Evolutionary conservation across 2,329 filamentous ascomycete genomes (phyloP).

Genomic region (Fusarium nelsonii): DNA sequence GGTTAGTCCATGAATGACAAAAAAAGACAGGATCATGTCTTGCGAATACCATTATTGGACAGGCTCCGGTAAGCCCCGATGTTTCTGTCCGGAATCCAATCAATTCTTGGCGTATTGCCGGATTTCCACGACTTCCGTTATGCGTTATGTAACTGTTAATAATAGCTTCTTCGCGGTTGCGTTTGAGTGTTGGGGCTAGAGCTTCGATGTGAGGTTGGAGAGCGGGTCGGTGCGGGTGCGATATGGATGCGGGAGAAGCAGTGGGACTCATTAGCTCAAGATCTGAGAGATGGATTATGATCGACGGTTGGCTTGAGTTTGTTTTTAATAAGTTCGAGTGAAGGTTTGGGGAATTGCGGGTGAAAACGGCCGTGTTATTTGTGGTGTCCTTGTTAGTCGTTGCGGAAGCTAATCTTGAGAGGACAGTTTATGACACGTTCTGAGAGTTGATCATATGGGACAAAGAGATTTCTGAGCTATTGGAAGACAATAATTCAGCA

Average conservation of each 20-base stretch:
- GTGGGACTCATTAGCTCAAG: conserved; percentile 17
- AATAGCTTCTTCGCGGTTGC: conserved; percentile 4
- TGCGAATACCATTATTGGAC: background rate
- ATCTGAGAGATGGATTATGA: conserved; percentile 7
- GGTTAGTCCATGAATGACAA: background rate
- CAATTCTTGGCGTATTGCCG: conserved; percentile 34
- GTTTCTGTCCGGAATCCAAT: background rate
- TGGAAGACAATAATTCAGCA: too few relatives aligned
- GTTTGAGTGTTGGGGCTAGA: conserved; percentile 2
- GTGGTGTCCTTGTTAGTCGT: background rate
- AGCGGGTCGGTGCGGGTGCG: conserved; percentile 17
- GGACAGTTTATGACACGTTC: background rate
- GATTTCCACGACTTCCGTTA: conserved; percentile 13
- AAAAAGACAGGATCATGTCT: background rate
- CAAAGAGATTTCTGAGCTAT: background rate
- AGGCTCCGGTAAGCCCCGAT: background rate
- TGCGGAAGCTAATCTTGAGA: background rate
- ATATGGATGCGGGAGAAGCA: background rate
- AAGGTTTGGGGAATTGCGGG: conserved; percentile 10
- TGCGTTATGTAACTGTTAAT: conserved; percentile 26
- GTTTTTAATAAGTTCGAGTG: conserved; percentile 1
- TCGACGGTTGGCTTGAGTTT: conserved; percentile 13
- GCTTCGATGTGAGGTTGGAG: conserved; percentile 9
- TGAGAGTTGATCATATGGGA: background rate
- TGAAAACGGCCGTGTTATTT: conserved; percentile 7